Percentiles rank a stretch among this genome's conserved stretches.
Conservation (phyloP, 2,329 filamentous ascomycete species). For the Alternaria brassicicola region DNA sequence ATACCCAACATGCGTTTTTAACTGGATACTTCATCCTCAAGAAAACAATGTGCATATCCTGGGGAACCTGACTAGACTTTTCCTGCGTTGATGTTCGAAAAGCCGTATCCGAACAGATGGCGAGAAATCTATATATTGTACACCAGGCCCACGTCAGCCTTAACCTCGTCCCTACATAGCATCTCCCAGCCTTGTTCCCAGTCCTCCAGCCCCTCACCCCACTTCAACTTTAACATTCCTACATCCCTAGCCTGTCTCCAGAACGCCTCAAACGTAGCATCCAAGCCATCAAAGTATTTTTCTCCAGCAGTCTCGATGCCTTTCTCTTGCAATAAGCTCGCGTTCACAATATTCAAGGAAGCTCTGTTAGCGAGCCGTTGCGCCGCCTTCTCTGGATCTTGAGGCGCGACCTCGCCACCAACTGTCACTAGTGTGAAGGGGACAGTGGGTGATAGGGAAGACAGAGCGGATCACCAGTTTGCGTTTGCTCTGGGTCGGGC, state of each 20-base stretch:
- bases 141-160: slow-evolving; percentile 25
- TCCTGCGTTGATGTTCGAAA: background rate
- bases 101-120: background rate
- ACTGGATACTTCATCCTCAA: background rate
- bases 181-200: slow-evolving; percentile 34
- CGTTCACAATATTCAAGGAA: slow-evolving; percentile 24
- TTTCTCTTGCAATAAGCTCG: slow-evolving; percentile 26
- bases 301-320: slow-evolving; percentile 26
- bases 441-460: background rate
- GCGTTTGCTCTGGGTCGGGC: slow-evolving; percentile 17
- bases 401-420: slow-evolving; percentile 22
- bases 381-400: slow-evolving; percentile 10
- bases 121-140: slow-evolving; percentile 1
- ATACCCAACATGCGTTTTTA: background rate
- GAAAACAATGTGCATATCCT: background rate
- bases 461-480: slow-evolving; percentile 16
- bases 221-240: slow-evolving; percentile 26
- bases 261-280: background rate
- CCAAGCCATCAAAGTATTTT: slow-evolving; percentile 25
- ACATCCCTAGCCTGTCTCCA: slow-evolving; percentile 1
- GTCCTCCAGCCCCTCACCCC: slow-evolving; percentile 28
- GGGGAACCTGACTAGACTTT: background rate
- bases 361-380: slow-evolving; percentile 1
- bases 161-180: slow-evolving; percentile 29
- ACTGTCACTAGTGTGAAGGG: slow-evolving; percentile 22